Evolutionary conservation across 306 rosid species (phyloP), one percentile per base, ranked within the genome.

Genomic region (Casuarina cunninghamiana): DNA sequence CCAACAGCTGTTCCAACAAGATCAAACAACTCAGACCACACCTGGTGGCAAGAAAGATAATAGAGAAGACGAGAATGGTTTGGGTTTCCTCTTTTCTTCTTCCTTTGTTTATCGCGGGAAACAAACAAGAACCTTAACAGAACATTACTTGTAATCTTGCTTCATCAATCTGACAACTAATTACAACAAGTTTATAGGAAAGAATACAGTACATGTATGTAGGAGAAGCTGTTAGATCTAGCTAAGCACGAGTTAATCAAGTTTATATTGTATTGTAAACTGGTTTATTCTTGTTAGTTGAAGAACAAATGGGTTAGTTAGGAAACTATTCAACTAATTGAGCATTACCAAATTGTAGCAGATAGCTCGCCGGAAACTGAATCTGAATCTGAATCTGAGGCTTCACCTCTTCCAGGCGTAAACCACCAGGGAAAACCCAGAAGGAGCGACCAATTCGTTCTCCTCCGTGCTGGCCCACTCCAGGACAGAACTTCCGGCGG

Each of bases 401-500:
- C 26, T 10, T 87, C 89, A 94, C 77, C 85, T 89, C 78, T 86
- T 89, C 93, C 93, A 91, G 53, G 99, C 99, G 71, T 95, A 93
- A 83, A 95, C 90, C 70, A 88, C 83, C 79, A 95, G 65, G 41
- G 99, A 86, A 82, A 95, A 95, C 5, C 97, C 97, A 66, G 83
- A 3, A 1, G 97, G 96, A 69, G 85, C 89, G 0, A 73, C 89
- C 53, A 95, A 86, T 62, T 95, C 96, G 69, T 84, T 88, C 80
- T 95, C 99, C 74, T 93, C 97, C 77, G 86, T 79, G 49, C 87
- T 93, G 0, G 97, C 88, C 99, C 99, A 95, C 68, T 95, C 99
- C 90, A 88, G 82, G 1, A 87, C 83, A 61, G 96, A 95, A 54
- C 91, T 88, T 6, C 85, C 98, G 0, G 87, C 94, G 35, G 90